Conservation (phyloP, 148 eudicot species). For the Bassia scoparia region DNA sequence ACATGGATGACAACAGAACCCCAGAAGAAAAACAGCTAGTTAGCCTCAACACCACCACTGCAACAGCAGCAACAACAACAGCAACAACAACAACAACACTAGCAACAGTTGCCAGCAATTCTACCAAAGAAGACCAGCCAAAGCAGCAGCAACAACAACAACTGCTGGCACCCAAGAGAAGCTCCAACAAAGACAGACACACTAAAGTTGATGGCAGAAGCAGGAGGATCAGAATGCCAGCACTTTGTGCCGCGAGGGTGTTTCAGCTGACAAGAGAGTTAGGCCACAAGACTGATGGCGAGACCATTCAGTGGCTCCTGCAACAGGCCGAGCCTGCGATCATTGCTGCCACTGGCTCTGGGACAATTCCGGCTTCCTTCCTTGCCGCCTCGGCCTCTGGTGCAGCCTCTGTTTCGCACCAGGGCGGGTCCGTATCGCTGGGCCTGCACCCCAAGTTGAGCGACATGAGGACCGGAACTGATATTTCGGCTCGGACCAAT, state of each 20-base stretch:
- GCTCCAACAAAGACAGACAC: slow-evolving; percentile 79
- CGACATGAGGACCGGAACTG: slow-evolving; percentile 31
- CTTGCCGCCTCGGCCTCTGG: slow-evolving; percentile 45
- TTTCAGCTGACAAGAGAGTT: slow-evolving; percentile 74
- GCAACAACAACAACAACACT: slow-evolving; percentile 24
- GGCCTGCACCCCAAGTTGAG: slow-evolving; percentile 40
- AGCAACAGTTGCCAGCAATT: slow-evolving; percentile 43
- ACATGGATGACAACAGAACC: slow-evolving; percentile 31
- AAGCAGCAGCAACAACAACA: slow-evolving; percentile 17
- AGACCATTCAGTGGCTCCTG: slow-evolving; percentile 84
- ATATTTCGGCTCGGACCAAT: neutral
- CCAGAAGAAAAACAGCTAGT: slow-evolving; percentile 25
- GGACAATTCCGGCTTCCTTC: slow-evolving; percentile 71
- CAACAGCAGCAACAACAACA: slow-evolving; percentile 4
- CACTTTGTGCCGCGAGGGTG: slow-evolving; percentile 73
- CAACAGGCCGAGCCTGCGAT: slow-evolving; percentile 76
- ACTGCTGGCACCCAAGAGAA: slow-evolving; percentile 53
- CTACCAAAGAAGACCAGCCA: slow-evolving; percentile 30
- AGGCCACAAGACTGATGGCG: slow-evolving; percentile 83
- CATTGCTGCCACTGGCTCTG: slow-evolving; percentile 72
- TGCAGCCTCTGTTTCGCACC: neutral
- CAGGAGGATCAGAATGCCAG: slow-evolving; percentile 75
- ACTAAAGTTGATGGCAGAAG: slow-evolving; percentile 87
- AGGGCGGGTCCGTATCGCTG: slow-evolving; percentile 28
- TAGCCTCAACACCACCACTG: neutral